Conservation (phyloP, 2,329 filamentous ascomycete species). For the Davidsoniella virescens region DNA sequence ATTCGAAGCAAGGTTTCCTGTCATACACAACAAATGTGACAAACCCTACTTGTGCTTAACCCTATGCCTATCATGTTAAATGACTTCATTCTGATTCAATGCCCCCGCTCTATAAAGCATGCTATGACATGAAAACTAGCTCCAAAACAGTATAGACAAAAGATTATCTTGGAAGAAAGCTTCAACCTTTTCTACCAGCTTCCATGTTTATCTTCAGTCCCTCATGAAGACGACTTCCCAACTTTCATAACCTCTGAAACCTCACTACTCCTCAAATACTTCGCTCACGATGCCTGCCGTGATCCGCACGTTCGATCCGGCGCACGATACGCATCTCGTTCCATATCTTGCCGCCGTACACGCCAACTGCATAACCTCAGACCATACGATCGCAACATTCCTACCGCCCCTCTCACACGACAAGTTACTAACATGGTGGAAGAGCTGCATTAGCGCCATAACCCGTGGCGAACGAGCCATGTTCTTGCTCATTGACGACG, state of each 20-base stretch:
- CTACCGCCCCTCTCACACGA: slow-evolving; percentile 40
- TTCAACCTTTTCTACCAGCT: neutral
- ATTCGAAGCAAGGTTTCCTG: no score
- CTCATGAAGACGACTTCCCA: neutral
- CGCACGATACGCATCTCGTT: slow-evolving; percentile 33
- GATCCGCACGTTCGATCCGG: slow-evolving; percentile 28
- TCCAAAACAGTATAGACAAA: no score
- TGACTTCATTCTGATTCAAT: neutral
- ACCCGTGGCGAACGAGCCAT: slow-evolving; percentile 31
- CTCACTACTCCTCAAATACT: neutral
- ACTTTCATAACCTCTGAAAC: neutral
- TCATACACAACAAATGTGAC: no score
- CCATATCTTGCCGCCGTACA: slow-evolving; percentile 42
- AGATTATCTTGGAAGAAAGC: no score
- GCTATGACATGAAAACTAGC: no score
- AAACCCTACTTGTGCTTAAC: neutral
- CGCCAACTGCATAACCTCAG: slow-evolving; percentile 39
- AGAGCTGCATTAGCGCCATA: slow-evolving; percentile 32
- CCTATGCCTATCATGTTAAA: neutral
- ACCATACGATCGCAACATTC: slow-evolving; percentile 41
- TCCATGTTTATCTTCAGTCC: neutral
- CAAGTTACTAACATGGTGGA: slow-evolving; percentile 42
- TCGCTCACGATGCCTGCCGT: slow-evolving; percentile 13
- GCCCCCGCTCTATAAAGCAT: neutral
- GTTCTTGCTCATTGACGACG: slow-evolving; percentile 31